Conservation (phyloP, 2,329 filamentous ascomycete species). For the Colletotrichum tofieldiae region DNA sequence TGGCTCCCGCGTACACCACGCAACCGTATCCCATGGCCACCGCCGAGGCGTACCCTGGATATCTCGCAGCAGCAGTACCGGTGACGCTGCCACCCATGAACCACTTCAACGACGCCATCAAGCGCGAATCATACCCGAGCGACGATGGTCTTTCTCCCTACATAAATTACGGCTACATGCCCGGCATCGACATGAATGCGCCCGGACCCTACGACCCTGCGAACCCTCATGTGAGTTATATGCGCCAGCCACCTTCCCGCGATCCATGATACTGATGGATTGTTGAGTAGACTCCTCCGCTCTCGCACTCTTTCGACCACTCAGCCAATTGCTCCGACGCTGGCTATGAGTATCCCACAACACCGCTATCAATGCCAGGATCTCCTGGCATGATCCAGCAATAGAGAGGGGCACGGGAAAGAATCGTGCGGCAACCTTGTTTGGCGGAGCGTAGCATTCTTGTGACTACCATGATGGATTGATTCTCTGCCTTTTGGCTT, state of each 20-base stretch:
- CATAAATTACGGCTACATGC: conserved; percentile 78
- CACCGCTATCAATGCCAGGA: conserved; percentile 80
- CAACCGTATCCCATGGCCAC: conserved; percentile 68
- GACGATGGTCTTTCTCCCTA: conserved; percentile 76
- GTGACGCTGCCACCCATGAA: conserved; percentile 77
- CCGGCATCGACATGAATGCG: conserved; percentile 74
- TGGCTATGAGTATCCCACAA: conserved; percentile 77
- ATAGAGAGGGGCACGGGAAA: not conserved
- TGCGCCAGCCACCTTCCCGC: conserved; percentile 60
- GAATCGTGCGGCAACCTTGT: not conserved
- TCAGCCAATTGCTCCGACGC: conserved; percentile 75
- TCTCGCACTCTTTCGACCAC: conserved; percentile 81
- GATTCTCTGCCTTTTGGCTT: not conserved
- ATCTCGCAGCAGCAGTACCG: conserved; percentile 69
- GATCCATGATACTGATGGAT: conserved; percentile 66
- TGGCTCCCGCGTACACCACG: conserved; percentile 71
- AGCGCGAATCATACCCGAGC: conserved; percentile 73
- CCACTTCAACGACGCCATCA: conserved; percentile 76
- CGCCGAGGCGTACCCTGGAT: conserved; percentile 69
- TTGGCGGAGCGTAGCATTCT: not conserved
- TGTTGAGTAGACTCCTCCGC: conserved; percentile 78
- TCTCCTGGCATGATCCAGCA: conserved; percentile 71
- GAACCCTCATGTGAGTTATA: conserved; percentile 81
- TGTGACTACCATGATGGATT: not conserved
- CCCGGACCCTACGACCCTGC: conserved; percentile 76